These are phyloP conservation scores for Haplosporangium gracile DNA, from an alignment of 192 early-diverging fungal genomes.

Conservation along the genomic window DNA sequence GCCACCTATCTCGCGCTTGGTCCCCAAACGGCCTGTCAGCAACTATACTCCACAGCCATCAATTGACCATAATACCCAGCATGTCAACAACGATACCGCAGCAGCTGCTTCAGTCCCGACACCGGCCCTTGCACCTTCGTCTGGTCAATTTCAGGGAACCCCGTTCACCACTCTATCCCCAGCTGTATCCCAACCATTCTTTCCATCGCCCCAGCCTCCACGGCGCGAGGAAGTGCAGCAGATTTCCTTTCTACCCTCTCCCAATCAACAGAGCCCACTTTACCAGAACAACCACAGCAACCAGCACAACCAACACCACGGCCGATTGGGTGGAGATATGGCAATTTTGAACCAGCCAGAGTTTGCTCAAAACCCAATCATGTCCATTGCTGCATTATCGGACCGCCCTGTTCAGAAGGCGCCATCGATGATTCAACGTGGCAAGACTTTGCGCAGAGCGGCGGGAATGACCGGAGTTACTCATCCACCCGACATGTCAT, in stretches of 20 bases:
- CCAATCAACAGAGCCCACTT: background rate
- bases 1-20: conserved; percentile 21
- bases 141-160: background rate
- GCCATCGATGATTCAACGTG: conserved; percentile 43
- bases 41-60: background rate
- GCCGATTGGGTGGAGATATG: conserved; percentile 43
- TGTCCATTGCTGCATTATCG: conserved; percentile 40
- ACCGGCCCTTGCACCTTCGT: background rate
- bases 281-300: conserved; percentile 4
- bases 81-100: background rate
- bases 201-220: conserved; percentile 11
- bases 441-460: conserved; percentile 35
- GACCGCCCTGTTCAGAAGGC: conserved; percentile 42
- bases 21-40: conserved; percentile 36
- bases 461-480: conserved; percentile 39
- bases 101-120: background rate
- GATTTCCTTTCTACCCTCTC: conserved; percentile 17
- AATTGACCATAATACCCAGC: background rate
- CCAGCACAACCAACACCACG: conserved; percentile 27
- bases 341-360: conserved; percentile 36
- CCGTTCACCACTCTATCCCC: background rate
- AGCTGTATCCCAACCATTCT: background rate
- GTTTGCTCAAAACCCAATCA: conserved; percentile 36
- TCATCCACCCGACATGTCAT: background rate
- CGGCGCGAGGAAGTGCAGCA: conserved; percentile 9